Evolutionary conservation across 2,329 filamentous ascomycete species (phyloP).

Genomic region (Harringtonia aguacate): DNA sequence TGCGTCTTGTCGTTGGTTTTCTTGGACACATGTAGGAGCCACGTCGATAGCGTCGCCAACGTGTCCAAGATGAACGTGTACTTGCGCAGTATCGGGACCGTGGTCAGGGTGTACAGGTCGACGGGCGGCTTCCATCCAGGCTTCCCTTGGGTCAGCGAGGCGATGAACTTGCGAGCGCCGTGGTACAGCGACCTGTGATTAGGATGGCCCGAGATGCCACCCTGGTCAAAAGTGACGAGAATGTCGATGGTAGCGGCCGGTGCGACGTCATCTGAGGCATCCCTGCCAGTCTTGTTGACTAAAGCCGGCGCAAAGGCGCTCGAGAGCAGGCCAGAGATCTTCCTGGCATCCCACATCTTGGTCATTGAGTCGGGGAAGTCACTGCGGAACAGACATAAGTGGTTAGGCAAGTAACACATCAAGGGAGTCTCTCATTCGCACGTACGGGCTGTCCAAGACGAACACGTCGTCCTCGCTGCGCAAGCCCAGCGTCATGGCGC

Average conservation of each 20-base stretch:
- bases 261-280: slow-evolving; percentile 16
- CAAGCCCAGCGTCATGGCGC: slow-evolving; percentile 66
- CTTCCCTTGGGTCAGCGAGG: slow-evolving; percentile 51
- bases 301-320: slow-evolving; percentile 63
- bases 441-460: slow-evolving; percentile 68
- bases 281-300: slow-evolving; percentile 15
- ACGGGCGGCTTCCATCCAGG: slow-evolving; percentile 62
- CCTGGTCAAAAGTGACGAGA: slow-evolving; percentile 80
- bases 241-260: slow-evolving; percentile 57
- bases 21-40: slow-evolving; percentile 16
- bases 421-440: slow-evolving; percentile 5
- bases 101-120: slow-evolving; percentile 74
- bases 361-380: slow-evolving; percentile 89
- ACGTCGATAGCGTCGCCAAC: slow-evolving; percentile 55
- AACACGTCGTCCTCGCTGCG: slow-evolving; percentile 68
- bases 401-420: background rate
- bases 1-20: slow-evolving; percentile 28
- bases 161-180: slow-evolving; percentile 66
- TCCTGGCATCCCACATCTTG: slow-evolving; percentile 58
- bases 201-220: slow-evolving; percentile 76
- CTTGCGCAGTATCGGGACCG: slow-evolving; percentile 65
- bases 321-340: slow-evolving; percentile 60
- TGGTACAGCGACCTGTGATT: slow-evolving; percentile 88
- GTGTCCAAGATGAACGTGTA: slow-evolving; percentile 70
- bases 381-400: slow-evolving; percentile 14